A percentile compares a stretch with the other conserved stretches of the same genome.
Evolutionary conservation across 768 basidiomycete genomes (phyloP).

Genomic region (Phanerochaete sordida): DNA sequence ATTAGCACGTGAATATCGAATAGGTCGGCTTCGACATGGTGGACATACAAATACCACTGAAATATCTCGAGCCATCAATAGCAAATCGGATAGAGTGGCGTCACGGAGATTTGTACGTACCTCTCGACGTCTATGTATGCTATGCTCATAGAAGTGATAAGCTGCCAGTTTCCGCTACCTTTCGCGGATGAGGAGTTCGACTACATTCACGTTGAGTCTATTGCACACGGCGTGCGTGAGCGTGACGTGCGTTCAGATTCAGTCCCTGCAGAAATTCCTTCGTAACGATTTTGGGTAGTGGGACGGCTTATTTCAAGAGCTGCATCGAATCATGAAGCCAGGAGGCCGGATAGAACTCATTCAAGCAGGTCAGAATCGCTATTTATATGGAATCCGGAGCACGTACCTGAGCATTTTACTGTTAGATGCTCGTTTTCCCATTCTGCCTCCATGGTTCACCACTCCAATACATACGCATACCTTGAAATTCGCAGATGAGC

Average conservation of each 20-base stretch:
- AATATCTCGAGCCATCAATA: slow-evolving; percentile 44
- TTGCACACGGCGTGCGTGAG: slow-evolving; percentile 54
- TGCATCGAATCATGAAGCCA: slow-evolving; percentile 61
- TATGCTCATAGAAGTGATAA: slow-evolving; percentile 19
- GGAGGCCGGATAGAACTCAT: slow-evolving; percentile 68
- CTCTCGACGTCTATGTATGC: background rate
- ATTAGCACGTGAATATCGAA: too few relatives aligned
- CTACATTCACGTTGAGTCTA: slow-evolving; percentile 52
- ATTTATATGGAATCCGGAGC: too few relatives aligned
- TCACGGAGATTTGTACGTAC: slow-evolving; percentile 67
- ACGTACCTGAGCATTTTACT: too few relatives aligned
- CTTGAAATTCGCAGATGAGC: slow-evolving; percentile 39
- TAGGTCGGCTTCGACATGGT: slow-evolving; percentile 77
- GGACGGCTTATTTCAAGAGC: slow-evolving; percentile 65
- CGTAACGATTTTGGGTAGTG: slow-evolving; percentile 38
- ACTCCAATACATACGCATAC: slow-evolving; percentile 48
- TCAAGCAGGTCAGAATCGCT: slow-evolving; percentile 53
- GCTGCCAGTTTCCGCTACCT: slow-evolving; percentile 67
- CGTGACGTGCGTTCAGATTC: slow-evolving; percentile 46
- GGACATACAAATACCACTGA: slow-evolving; percentile 59
- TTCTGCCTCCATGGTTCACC: slow-evolving; percentile 71
- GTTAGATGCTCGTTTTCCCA: slow-evolving; percentile 68
- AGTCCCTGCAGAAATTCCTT: background rate
- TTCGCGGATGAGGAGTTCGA: slow-evolving; percentile 80
- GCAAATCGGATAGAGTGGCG: slow-evolving; percentile 60